Evolutionary conservation across 371 early-diverging fungal genomes (phyloP), one percentile per base, ranked within the genome.

Genomic region (Rhizomucor miehei): DNA sequence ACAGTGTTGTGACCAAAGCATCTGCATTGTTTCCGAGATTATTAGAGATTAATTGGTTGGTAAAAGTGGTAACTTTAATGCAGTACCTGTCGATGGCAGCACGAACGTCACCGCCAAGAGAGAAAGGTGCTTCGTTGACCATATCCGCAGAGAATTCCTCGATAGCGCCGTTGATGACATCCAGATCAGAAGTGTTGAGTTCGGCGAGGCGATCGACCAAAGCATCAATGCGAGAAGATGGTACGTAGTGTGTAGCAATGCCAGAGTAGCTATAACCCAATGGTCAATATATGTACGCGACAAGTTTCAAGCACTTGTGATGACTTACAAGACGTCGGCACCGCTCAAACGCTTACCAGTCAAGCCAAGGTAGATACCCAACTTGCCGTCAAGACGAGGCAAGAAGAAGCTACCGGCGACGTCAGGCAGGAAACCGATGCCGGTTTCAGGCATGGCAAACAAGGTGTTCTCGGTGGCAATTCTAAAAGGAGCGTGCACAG

Each of bases 381-480:
- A 66, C 69, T 93, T 87, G 20, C 95, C 95, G 65, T 98, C 98
- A 59, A 98, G 65, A 14, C 97, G 79, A 16, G 98, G 86, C 55
- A 98, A 73, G 71, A 97, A 95, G 85, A 96, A 97, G 23, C 90
- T 85, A 6, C 92, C 96, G 36, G 97, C 98, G 0, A 98, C 97
- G 59, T 98, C 99, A 6, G 98, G 97, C 59, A 95, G 90, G 52
- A 97, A 82, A 8, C 99, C 98, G 59, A 98, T 98, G 54, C 80
- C 85, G 5, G 95, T 93, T 70, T 97, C 97, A 12, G 95, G 95
- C 97, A 98, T 97, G 45, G 95, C 91, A 63, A 95, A 91, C 51
- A 92, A 55, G 0, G 97, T 91, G 37, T 89, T 87, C 67, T 99
- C 98, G 12, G 96, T 97, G 5, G 94, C 97, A 47, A 98, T 88